A percentile compares a stretch with the other conserved stretches of the same genome.
Evolutionary conservation across 805 yeast genomes (phyloP).

Genomic region (Schwanniomyces sp.): DNA sequence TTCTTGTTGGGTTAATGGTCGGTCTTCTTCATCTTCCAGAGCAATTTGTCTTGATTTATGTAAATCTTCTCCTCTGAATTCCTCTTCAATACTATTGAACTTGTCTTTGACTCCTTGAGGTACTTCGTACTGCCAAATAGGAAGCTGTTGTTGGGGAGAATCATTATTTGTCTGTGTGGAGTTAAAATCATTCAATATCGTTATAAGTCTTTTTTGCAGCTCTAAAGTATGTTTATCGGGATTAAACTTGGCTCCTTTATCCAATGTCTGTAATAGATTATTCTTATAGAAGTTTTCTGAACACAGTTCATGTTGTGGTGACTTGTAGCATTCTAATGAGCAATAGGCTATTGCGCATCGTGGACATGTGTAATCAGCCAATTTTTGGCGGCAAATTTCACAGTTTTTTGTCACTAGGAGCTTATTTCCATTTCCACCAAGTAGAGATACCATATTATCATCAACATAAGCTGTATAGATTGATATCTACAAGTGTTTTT

Average conservation of each 20-base stretch:
- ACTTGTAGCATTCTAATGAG: constrained; percentile 5
- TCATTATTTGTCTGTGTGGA: neutral
- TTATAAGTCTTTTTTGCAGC: constrained; percentile 1
- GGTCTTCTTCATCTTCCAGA: constrained; percentile 4
- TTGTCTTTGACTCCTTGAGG: neutral
- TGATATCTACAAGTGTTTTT: neutral
- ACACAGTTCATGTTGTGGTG: constrained; percentile 3
- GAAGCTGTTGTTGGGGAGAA: neutral
- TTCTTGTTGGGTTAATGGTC: constrained; percentile 5
- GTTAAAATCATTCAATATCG: neutral
- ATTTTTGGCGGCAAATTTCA: constrained; percentile 2
- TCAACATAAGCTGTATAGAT: neutral
- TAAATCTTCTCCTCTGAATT: neutral
- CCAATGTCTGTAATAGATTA: constrained; percentile 1
- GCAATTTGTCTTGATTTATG: neutral
- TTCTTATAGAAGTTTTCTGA: constrained; percentile 4
- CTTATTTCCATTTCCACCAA: neutral
- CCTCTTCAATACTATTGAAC: neutral
- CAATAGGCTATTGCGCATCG: constrained; percentile 4
- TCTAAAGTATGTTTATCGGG: neutral
- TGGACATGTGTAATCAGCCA: constrained; percentile 5
- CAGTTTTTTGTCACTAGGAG: neutral
- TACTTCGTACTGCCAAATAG: constrained; percentile 4
- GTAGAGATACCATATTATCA: neutral
- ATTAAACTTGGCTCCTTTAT: neutral